Evolutionary conservation across 2,329 filamentous ascomycete species (phyloP).

Genomic region (Seiridium unicorne): DNA sequence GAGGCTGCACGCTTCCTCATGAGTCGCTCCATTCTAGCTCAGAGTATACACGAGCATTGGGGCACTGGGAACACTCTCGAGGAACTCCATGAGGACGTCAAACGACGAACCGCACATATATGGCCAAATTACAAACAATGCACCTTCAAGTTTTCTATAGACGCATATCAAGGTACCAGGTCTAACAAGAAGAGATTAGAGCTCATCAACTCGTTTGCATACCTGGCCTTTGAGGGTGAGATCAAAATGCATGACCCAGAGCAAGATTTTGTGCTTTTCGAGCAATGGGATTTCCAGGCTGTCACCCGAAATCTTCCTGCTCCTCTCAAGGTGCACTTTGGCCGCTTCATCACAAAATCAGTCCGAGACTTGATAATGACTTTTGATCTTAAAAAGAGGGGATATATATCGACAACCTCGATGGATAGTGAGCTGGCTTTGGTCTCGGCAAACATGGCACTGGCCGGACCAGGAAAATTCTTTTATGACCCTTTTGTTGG

Average conservation of each 20-base stretch:
- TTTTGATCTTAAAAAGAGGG: slow-evolving; percentile 89
- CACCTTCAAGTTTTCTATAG: slow-evolving; percentile 82
- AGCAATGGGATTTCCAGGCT: slow-evolving; percentile 68
- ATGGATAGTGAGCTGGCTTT: slow-evolving; percentile 96
- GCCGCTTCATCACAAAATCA: slow-evolving; percentile 66
- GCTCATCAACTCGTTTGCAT: slow-evolving; percentile 80
- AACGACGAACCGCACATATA: slow-evolving; percentile 52
- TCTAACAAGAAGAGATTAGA: slow-evolving; percentile 60
- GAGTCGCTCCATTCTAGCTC: slow-evolving; percentile 74
- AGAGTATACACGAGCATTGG: slow-evolving; percentile 89
- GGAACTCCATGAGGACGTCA: slow-evolving; percentile 66
- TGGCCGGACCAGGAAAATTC: slow-evolving; percentile 77
- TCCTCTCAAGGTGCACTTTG: slow-evolving; percentile 67
- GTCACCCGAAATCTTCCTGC: slow-evolving; percentile 45
- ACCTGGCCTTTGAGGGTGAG: slow-evolving; percentile 73
- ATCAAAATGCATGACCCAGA: slow-evolving; percentile 76
- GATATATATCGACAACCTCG: slow-evolving; percentile 92
- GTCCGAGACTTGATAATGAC: slow-evolving; percentile 66
- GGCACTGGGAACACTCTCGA: slow-evolving; percentile 67
- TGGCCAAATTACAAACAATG: slow-evolving; percentile 65
- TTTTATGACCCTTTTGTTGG: slow-evolving; percentile 96
- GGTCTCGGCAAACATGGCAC: slow-evolving; percentile 86
- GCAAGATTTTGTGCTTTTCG: slow-evolving; percentile 75
- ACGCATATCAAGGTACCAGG: slow-evolving; percentile 77
- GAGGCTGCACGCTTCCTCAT: slow-evolving; percentile 66